Evolutionary conservation across 257 asterid genomes (phyloP), one percentile per base, ranked within the genome.

Genomic region (Penstemon eatonii): DNA sequence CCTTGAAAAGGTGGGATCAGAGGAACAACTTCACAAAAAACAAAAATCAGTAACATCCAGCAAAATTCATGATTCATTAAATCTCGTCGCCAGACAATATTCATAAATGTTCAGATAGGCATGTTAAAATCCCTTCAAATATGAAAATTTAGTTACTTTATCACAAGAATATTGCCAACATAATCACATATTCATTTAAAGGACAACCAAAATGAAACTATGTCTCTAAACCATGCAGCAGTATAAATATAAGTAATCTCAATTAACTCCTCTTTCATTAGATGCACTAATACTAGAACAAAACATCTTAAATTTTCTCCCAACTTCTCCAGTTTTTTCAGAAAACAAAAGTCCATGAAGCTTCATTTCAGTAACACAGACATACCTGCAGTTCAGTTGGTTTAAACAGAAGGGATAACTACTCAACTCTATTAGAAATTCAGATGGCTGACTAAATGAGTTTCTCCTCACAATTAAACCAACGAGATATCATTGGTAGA

Each of bases 51-150:
- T 1, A 52, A 39, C 2, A 45, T 3, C 7, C 10, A 37, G 43
- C 69, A 54, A 53, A 53, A 52, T 9, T 10, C 18, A 25, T 65
- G 47, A 57, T 50, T 25, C 4, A 38, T 38, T 62, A 43, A 25
- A 51, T 33, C 12, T 69, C 56, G 42, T 43, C 13, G 8, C 36
- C 15, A 37, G 36, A 4, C 37, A 51, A 66, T 58, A n/a, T 18
- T 40, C 59, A 10, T 49, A 46, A 69, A 75, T 46, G 52, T 10
- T 42, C 53, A 33, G 15, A 50, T 3, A 33, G 25, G 69, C 56
- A 46, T 36, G 12, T 49, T 46, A 41, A 41, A 44, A 72, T 53
- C 70, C 60, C 72, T 8, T 59, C 46, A 1, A 25, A 25, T 25
- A 25, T 25, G 33, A 25, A 25, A 25, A 25, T 25, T 25, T 25